A percentile compares a stretch with the other conserved stretches of the same genome.
Evolutionary conservation across 78 protist genomes (phyloP).

Genomic region (Chrysochromulina parva): DNA sequence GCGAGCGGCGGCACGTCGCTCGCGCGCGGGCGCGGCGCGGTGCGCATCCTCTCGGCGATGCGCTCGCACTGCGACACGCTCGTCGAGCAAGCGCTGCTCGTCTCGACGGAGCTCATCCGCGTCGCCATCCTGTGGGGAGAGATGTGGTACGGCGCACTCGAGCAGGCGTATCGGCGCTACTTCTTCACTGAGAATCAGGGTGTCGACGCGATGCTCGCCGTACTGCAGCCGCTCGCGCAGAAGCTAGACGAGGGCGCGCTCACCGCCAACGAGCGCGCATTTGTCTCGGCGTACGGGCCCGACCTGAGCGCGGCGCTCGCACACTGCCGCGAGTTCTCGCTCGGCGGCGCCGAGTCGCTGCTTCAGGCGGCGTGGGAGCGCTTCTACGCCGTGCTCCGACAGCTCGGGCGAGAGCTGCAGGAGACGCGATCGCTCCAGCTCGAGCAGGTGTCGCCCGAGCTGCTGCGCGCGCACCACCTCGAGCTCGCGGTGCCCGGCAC

Average conservation of each 20-base stretch:
- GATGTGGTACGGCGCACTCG: constrained; percentile 97
- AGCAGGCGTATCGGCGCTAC: constrained; percentile 89
- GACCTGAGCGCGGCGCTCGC: not conserved
- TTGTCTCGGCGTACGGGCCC: not conserved
- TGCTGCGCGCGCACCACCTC: constrained; percentile 65
- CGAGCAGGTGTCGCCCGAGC: constrained; percentile 80
- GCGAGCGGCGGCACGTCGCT: too few species aligned
- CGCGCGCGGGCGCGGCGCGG: not conserved
- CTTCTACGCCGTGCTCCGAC: constrained; percentile 90
- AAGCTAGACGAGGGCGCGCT: not conserved
- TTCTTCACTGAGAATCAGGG: constrained; percentile 75
- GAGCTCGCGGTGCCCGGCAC: constrained; percentile 80
- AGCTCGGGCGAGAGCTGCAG: constrained; percentile 81
- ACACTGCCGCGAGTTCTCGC: not conserved
- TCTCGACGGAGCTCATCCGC: constrained; percentile 95
- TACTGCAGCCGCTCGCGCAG: not conserved
- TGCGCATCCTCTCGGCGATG: not conserved
- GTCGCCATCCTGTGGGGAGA: constrained; percentile 97
- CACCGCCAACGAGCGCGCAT: not conserved
- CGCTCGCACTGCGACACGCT: not conserved
- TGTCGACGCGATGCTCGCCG: constrained; percentile 82
- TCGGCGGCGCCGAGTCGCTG: not conserved
- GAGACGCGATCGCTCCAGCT: constrained; percentile 85
- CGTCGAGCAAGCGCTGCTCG: constrained; percentile 82
- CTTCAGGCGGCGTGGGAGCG: constrained; percentile 91